phyloP scores from a whole-genome alignment of 2,329 filamentous ascomycete species.

The Venturia effusa region DNA sequence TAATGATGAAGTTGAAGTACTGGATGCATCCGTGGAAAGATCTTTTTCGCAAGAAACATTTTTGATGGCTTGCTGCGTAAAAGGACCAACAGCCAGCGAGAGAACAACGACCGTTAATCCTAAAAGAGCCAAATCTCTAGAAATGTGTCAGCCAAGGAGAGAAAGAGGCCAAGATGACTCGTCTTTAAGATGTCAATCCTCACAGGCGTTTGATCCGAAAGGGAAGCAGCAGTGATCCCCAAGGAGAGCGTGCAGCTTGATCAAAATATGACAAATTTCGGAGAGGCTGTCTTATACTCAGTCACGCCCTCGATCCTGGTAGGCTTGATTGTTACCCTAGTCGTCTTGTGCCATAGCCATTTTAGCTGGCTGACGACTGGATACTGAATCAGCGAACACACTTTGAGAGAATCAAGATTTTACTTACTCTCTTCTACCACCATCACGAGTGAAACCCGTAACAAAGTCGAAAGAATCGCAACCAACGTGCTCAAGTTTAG shows the following conservation, averaged over 20 bases:
- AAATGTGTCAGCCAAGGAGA: not conserved
- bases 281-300: not conserved
- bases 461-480: not conserved
- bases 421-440: not conserved
- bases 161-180: not conserved
- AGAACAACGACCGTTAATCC: not conserved
- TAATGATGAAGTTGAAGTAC: not conserved
- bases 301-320: not conserved
- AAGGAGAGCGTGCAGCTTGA: not conserved
- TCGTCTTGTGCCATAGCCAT: not conserved
- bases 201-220: not conserved
- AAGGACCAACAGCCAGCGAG: not conserved
- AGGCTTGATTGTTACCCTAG: not conserved
- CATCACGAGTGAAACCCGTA: not conserved
- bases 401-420: not conserved
- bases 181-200: not conserved
- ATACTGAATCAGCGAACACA: not conserved
- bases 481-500: not conserved
- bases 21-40: not conserved
- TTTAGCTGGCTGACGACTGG: conserved; percentile 1
- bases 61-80: not conserved
- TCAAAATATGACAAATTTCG: not conserved
- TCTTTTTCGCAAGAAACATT: not conserved
- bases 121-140: not conserved
- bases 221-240: not conserved